These are phyloP conservation scores for Botryotinia calthae DNA, from an alignment of 2,329 filamentous ascomycete species.

Conservation along the genomic window DNA sequence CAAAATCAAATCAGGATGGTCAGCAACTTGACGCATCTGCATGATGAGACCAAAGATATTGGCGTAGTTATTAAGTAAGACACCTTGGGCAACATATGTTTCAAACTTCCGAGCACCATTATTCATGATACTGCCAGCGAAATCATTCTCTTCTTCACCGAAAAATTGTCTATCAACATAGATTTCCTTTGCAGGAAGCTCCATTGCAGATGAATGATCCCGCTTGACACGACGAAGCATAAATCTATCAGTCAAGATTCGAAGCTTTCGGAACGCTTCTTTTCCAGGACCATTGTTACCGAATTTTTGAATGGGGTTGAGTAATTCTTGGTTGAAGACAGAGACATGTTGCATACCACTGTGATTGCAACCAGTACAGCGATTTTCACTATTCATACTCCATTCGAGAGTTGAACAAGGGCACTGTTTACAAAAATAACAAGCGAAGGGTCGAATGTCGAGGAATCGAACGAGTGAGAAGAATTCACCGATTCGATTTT, in stretches of 20 bases:
- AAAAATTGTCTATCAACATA: conserved; percentile 94
- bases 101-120: conserved; percentile 87
- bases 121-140: conserved; percentile 93
- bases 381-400: conserved; percentile 69
- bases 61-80: conserved; percentile 95
- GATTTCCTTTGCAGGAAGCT: conserved; percentile 91
- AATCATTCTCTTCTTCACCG: conserved; percentile 91
- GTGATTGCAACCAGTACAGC: conserved; percentile 68
- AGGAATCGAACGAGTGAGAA: conserved; percentile 93
- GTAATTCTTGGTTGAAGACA: conserved; percentile 89
- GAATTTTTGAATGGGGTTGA: conserved; percentile 73
- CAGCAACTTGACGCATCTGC: conserved; percentile 98
- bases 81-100: conserved; percentile 90
- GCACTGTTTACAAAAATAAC: conserved; percentile 91
- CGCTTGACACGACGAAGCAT: conserved; percentile 95
- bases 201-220: conserved; percentile 92
- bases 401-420: conserved; percentile 79
- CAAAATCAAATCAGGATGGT: conserved; percentile 90
- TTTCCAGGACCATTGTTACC: conserved; percentile 61
- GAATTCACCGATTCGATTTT: conserved; percentile 96
- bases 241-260: conserved; percentile 84
- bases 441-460: conserved; percentile 82
- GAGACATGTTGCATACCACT: conserved; percentile 59
- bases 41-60: conserved; percentile 99
- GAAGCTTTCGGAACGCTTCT: conserved; percentile 75